These are phyloP conservation scores for Ilyonectria destructans DNA, from an alignment of 2,329 filamentous ascomycete genomes.

Conservation along the genomic window DNA sequence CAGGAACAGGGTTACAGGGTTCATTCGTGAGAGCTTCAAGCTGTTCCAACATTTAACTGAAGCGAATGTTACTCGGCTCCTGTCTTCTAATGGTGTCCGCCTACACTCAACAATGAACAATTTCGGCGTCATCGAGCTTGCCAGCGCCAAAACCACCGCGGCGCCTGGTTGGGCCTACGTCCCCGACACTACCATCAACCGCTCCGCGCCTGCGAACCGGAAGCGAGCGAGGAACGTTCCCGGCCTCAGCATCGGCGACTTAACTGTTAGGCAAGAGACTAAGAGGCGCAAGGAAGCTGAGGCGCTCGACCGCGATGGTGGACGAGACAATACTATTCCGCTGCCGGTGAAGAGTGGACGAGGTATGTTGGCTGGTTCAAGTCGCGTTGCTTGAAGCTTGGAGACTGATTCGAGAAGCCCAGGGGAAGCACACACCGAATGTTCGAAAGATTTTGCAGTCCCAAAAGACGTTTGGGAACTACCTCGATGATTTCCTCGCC, in stretches of 20 bases:
- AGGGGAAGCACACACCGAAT: conserved; percentile 76
- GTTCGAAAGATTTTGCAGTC: conserved; percentile 85
- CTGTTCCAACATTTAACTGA: neutral
- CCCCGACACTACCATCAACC: conserved; percentile 78
- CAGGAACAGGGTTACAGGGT: neutral
- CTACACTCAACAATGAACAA: conserved; percentile 67
- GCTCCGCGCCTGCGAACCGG: conserved; percentile 72
- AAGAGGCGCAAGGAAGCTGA: conserved; percentile 87
- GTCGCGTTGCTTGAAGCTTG: neutral
- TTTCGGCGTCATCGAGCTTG: conserved; percentile 87
- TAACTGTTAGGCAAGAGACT: conserved; percentile 86
- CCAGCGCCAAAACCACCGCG: conserved; percentile 76
- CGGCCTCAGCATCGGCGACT: conserved; percentile 72
- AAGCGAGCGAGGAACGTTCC: conserved; percentile 80
- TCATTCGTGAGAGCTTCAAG: conserved; percentile 4
- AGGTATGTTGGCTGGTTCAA: conserved; percentile 50
- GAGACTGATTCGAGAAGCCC: conserved; percentile 50
- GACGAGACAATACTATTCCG: conserved; percentile 80
- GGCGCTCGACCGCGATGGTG: conserved; percentile 86
- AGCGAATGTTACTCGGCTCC: neutral
- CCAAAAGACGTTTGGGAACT: conserved; percentile 88
- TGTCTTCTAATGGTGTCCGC: conserved; percentile 21
- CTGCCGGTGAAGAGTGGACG: conserved; percentile 71
- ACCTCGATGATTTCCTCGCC: conserved; percentile 85
- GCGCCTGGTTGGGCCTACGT: conserved; percentile 96